Evolutionary conservation across 2,329 filamentous ascomycete species (phyloP).

Genomic region (Verticillium klebahnii): DNA sequence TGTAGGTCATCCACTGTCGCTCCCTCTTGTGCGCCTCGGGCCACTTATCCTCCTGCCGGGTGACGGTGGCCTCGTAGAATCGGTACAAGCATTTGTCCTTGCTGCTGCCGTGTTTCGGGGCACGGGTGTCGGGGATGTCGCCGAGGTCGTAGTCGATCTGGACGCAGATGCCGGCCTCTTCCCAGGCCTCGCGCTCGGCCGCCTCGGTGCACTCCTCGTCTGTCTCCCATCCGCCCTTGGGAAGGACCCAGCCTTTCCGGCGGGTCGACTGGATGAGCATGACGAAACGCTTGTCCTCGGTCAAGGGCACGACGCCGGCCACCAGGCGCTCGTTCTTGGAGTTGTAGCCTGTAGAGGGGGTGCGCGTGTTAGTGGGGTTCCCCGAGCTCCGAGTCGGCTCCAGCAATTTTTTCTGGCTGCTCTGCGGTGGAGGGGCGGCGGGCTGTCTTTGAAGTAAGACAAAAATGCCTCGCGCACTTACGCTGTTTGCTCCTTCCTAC

Average conservation of each 20-base stretch:
- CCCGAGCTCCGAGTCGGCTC: conserved; percentile 12
- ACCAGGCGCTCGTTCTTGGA: conserved; percentile 89
- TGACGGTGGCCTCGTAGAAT: conserved; percentile 85
- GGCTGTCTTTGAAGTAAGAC: conserved; percentile 1
- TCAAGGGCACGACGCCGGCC: conserved; percentile 88
- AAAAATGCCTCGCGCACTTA: conserved; percentile 45
- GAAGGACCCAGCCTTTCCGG: conserved; percentile 90
- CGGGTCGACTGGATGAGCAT: conserved; percentile 90
- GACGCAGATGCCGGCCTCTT: conserved; percentile 90
- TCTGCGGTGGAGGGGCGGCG: not conserved
- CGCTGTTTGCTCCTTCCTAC: conserved; percentile 75
- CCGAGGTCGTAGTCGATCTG: conserved; percentile 82
- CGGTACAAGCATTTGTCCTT: conserved; percentile 66
- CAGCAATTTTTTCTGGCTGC: conserved; percentile 5
- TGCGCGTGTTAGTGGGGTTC: conserved; percentile 28
- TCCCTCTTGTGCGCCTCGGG: conserved; percentile 90
- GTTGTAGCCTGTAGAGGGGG: conserved; percentile 69
- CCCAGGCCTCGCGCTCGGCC: conserved; percentile 90
- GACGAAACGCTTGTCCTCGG: conserved; percentile 79
- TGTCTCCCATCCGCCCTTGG: conserved; percentile 96
- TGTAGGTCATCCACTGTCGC: conserved; percentile 84
- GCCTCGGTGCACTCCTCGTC: conserved; percentile 83
- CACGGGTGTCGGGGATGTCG: conserved; percentile 76
- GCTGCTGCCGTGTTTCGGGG: conserved; percentile 67
- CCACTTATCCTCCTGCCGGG: conserved; percentile 81